These are phyloP conservation scores for Chernovozyma sophiae-reginae DNA, from an alignment of 1,139 yeast genomes.

Conservation along the genomic window DNA sequence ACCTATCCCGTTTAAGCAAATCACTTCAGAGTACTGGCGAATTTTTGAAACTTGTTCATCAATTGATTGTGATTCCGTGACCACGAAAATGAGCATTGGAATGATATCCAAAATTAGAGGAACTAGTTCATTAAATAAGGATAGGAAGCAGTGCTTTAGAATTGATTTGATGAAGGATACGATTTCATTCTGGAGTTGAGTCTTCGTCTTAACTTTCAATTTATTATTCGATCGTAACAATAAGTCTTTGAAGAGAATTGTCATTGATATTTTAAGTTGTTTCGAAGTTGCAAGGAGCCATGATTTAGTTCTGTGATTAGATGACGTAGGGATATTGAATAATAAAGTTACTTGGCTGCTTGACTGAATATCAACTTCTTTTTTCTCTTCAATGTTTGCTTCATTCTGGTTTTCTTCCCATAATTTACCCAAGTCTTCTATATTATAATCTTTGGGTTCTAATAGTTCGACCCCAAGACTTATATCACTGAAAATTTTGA, in stretches of 20 bases:
- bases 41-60: constrained; percentile 8
- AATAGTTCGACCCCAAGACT: constrained; percentile 16
- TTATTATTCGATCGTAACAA: constrained; percentile 13
- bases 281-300: constrained; percentile 66
- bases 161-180: constrained; percentile 21
- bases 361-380: constrained; percentile 6
- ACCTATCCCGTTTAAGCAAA: constrained; percentile 3
- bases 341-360: background rate
- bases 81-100: constrained; percentile 17
- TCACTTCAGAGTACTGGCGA: constrained; percentile 2
- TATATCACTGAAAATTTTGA: constrained; percentile 26
- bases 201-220: constrained; percentile 20
- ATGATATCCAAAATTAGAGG: constrained; percentile 30
- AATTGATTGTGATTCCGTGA: constrained; percentile 10
- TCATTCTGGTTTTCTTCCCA: constrained; percentile 13
- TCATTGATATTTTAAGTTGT: constrained; percentile 51
- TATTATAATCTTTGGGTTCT: constrained; percentile 2
- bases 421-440: constrained; percentile 16
- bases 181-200: constrained; percentile 20
- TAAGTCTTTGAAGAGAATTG: constrained; percentile 26
- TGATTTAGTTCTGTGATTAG: constrained; percentile 41
- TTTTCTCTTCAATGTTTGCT: constrained; percentile 4
- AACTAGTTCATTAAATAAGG: constrained; percentile 30
- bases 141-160: constrained; percentile 25
- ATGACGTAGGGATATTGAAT: constrained; percentile 1